Conservation (phyloP, 257 asterid species). For the Cinchona pubescens region DNA sequence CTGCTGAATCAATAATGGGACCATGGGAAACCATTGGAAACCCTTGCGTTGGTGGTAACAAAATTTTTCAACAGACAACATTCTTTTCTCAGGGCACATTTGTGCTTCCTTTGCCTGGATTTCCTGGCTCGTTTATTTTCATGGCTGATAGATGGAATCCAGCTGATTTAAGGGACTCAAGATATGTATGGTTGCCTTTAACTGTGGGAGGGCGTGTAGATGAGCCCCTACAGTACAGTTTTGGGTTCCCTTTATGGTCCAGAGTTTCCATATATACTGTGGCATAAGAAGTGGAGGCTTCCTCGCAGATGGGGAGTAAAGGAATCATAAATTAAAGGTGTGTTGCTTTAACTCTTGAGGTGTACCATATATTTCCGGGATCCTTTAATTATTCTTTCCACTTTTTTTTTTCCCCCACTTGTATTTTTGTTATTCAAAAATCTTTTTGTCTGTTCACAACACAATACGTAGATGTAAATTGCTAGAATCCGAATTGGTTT, state of each 20-base stretch:
- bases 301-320: slow-evolving; percentile 48
- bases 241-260: slow-evolving; percentile 92
- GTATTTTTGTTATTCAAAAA: slow-evolving; percentile 6
- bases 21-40: slow-evolving; percentile 92
- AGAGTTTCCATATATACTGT: slow-evolving; percentile 80
- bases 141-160: slow-evolving; percentile 99
- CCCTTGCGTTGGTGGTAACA: slow-evolving; percentile 96
- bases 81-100: slow-evolving; percentile 83
- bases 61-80: slow-evolving; percentile 51
- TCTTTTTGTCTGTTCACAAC: slow-evolving; percentile 7
- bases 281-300: slow-evolving; percentile 96
- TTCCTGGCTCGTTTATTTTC: slow-evolving; percentile 60
- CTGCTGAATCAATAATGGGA: slow-evolving; percentile 92
- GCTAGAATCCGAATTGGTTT: neutral
- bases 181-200: slow-evolving; percentile 90
- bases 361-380: neutral
- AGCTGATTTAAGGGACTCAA: slow-evolving; percentile 81
- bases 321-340: slow-evolving; percentile 21
- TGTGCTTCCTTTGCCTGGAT: slow-evolving; percentile 74
- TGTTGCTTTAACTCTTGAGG: neutral
- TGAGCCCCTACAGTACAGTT: slow-evolving; percentile 71
- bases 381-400: slow-evolving; percentile 2
- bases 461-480: slow-evolving; percentile 21
- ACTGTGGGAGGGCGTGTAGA: slow-evolving; percentile 75
- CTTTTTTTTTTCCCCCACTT: slow-evolving; percentile 1